phyloP scores from a whole-genome alignment of 1,284 basidiomycete genomes.

The Cutaneotrichosporon arboriforme region DNA sequence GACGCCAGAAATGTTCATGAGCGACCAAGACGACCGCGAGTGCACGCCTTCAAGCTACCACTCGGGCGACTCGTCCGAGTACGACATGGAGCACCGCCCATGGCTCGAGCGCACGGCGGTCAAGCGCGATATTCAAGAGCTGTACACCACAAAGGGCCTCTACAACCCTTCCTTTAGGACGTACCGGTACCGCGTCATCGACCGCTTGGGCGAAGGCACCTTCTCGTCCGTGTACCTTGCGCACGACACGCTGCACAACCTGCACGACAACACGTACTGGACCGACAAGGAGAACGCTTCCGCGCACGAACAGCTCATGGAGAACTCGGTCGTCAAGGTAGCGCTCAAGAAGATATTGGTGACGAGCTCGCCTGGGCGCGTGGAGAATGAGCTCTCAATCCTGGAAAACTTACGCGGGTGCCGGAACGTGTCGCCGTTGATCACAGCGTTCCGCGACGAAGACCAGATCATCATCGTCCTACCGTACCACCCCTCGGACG shows the following conservation, averaged over 20 bases:
- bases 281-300: slow-evolving; percentile 53
- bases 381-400: slow-evolving; percentile 91
- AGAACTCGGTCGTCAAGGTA: slow-evolving; percentile 57
- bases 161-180: slow-evolving; percentile 6
- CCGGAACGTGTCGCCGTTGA: slow-evolving; percentile 81
- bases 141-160: slow-evolving; percentile 33
- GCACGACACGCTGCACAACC: slow-evolving; percentile 66
- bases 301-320: slow-evolving; percentile 1
- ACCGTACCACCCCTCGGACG: slow-evolving; percentile 87
- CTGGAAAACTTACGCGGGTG: slow-evolving; percentile 71
- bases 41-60: slow-evolving; percentile 32
- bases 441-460: slow-evolving; percentile 83
- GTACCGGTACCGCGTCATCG: slow-evolving; percentile 69
- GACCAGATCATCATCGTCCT: slow-evolving; percentile 95
- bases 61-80: slow-evolving; percentile 43
- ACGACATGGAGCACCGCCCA: slow-evolving; percentile 48
- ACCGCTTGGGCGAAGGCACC: slow-evolving; percentile 89
- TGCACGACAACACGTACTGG: slow-evolving; percentile 81
- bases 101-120: slow-evolving; percentile 71
- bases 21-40: slow-evolving; percentile 15
- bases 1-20: not conserved
- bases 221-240: slow-evolving; percentile 99
- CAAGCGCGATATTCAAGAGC: slow-evolving; percentile 61
- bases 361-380: slow-evolving; percentile 85
- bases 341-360: slow-evolving; percentile 97